Conservation (phyloP, 2,329 filamentous ascomycete species). For the Arthrobotrys conoides region DNA sequence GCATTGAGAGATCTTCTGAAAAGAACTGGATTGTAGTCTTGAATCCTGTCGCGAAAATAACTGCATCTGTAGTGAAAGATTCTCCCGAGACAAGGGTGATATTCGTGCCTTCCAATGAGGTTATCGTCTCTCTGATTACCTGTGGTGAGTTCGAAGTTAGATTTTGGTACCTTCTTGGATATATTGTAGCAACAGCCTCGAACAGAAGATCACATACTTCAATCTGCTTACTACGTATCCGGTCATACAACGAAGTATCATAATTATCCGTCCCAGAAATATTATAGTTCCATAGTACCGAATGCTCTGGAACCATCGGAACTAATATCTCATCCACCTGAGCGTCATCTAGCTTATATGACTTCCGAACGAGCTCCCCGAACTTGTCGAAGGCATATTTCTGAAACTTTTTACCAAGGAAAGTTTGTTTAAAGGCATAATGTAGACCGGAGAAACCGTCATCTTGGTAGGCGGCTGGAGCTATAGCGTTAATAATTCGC, state of each 20-base stretch:
- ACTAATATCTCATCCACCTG: not conserved
- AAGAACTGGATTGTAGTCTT: slow-evolving; percentile 25
- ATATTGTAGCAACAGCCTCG: too few species aligned
- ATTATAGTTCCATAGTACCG: slow-evolving; percentile 25
- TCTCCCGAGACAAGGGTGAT: slow-evolving; percentile 17
- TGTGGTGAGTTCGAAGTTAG: too few species aligned
- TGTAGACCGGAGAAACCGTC: slow-evolving; percentile 35
- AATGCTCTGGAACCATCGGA: slow-evolving; percentile 1
- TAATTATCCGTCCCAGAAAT: slow-evolving; percentile 10
- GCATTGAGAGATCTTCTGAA: slow-evolving; percentile 19
- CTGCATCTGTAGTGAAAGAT: slow-evolving; percentile 20
- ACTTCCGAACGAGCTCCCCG: not conserved
- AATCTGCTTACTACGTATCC: slow-evolving; percentile 22
- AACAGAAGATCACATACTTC: slow-evolving; percentile 11
- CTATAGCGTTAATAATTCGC: not conserved
- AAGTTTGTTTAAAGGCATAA: slow-evolving; percentile 34
- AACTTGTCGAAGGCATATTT: not conserved
- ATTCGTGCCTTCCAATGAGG: slow-evolving; percentile 3
- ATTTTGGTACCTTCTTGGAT: not conserved
- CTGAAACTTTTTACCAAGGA: slow-evolving; percentile 14
- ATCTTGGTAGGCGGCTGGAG: slow-evolving; percentile 32
- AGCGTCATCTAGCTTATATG: not conserved
- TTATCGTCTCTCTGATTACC: slow-evolving; percentile 39
- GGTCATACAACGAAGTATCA: slow-evolving; percentile 15
- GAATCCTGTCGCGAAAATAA: slow-evolving; percentile 41